phyloP scores from a whole-genome alignment of 306 rosid genomes.

The Canavalia ensiformis region DNA sequence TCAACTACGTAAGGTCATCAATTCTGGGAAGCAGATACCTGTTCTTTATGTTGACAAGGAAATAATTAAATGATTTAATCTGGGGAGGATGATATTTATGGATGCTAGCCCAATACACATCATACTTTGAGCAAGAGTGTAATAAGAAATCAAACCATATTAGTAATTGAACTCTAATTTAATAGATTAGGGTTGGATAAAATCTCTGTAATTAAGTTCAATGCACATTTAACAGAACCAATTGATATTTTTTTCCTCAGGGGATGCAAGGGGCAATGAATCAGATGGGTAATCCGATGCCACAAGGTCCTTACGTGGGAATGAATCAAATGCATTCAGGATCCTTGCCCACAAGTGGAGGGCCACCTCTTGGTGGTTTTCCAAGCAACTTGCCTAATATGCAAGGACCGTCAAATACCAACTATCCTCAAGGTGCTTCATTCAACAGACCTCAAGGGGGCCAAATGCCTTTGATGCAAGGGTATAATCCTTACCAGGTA shows the following conservation, averaged over 20 bases:
- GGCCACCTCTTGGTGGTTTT: conserved; percentile 77
- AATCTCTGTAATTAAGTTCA: conserved; percentile 31
- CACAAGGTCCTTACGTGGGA: conserved; percentile 90
- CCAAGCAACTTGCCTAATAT: conserved; percentile 75
- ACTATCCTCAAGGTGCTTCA: conserved; percentile 80
- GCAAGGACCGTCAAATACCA: conserved; percentile 84
- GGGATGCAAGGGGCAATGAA: conserved; percentile 94
- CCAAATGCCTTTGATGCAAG: conserved; percentile 92
- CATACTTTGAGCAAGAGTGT: conserved; percentile 26
- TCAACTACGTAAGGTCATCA: too few relatives aligned
- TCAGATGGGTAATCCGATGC: conserved; percentile 83
- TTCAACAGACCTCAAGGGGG: conserved; percentile 87
- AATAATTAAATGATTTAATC: conserved; percentile 12
- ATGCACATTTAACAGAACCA: conserved; percentile 34
- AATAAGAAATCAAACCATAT: neutral
- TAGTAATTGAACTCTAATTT: conserved; percentile 4
- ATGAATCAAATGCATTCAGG: conserved; percentile 95
- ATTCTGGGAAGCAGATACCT: too few relatives aligned
- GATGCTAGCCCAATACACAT: neutral
- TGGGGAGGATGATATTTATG: neutral
- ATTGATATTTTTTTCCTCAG: conserved; percentile 51
- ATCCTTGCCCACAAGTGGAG: conserved; percentile 73
- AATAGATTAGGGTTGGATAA: conserved; percentile 18
- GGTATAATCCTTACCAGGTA: conserved; percentile 97
- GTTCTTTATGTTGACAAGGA: conserved; percentile 2